Percentiles rank a stretch among this genome's conserved stretches.
phyloP scores from a whole-genome alignment of 306 rosid genomes.

The Mucuna pruriens region DNA sequence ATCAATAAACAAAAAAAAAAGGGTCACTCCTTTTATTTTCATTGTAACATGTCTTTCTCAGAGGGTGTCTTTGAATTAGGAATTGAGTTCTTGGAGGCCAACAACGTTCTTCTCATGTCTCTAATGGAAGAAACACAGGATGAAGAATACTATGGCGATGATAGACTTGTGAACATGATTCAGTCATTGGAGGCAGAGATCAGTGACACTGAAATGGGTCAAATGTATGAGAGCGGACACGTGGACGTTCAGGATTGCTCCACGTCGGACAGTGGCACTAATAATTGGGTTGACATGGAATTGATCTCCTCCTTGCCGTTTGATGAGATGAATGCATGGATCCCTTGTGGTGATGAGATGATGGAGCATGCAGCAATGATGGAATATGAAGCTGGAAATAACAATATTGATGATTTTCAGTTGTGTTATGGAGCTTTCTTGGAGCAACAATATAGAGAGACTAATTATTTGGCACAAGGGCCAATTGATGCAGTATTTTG shows the following conservation, averaged over 20 bases:
- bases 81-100: slow-evolving; percentile 36
- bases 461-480: background rate
- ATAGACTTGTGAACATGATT: slow-evolving; percentile 54
- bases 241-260: slow-evolving; percentile 45
- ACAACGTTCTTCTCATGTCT: slow-evolving; percentile 49
- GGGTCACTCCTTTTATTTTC: background rate
- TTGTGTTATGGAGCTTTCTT: slow-evolving; percentile 34
- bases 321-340: slow-evolving; percentile 46
- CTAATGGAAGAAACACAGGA: slow-evolving; percentile 56
- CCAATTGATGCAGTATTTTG: slow-evolving; percentile 25
- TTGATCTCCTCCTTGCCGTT: slow-evolving; percentile 35
- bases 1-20: background rate
- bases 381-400: slow-evolving; percentile 41
- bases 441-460: slow-evolving; percentile 40
- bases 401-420: slow-evolving; percentile 31
- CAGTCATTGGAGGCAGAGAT: slow-evolving; percentile 65
- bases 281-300: slow-evolving; percentile 47
- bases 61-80: slow-evolving; percentile 33
- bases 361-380: slow-evolving; percentile 37
- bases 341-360: slow-evolving; percentile 36
- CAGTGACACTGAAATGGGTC: slow-evolving; percentile 12
- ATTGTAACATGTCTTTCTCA: slow-evolving; percentile 34
- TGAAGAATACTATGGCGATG: slow-evolving; percentile 51
- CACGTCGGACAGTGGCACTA: slow-evolving; percentile 21
- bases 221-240: slow-evolving; percentile 24